Percentiles rank a stretch among this genome's conserved stretches.
These are phyloP conservation scores for Raddia guianensis DNA, from an alignment of 176 grass and related monocot species.

Conservation along the genomic window DNA sequence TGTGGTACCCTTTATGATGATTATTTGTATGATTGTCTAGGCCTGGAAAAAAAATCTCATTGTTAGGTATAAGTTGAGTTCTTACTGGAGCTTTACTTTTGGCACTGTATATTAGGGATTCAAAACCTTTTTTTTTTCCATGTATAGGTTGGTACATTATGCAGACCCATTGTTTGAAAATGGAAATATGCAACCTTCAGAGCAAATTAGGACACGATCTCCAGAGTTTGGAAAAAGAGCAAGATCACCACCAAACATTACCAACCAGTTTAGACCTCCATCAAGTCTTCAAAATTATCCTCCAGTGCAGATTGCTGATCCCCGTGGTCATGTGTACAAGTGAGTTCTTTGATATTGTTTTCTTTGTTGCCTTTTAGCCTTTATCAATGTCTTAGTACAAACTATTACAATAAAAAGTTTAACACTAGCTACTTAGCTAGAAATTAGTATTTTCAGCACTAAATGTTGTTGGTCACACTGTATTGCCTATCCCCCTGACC, in stretches of 20 bases:
- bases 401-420: conserved; percentile 16
- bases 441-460: conserved; percentile 12
- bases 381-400: not conserved
- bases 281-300: conserved; percentile 38
- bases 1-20: not conserved
- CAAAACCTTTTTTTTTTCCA: conserved; percentile 29
- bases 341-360: conserved; percentile 35
- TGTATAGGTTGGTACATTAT: conserved; percentile 55
- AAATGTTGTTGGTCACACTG: conserved; percentile 9
- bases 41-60: conserved; percentile 8
- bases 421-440: conserved; percentile 19
- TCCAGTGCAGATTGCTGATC: conserved; percentile 27
- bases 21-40: not conserved
- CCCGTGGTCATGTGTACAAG: conserved; percentile 44
- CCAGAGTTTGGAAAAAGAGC: conserved; percentile 41
- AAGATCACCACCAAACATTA: conserved; percentile 38
- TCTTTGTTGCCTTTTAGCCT: conserved; percentile 22
- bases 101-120: conserved; percentile 20
- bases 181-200: conserved; percentile 35
- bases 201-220: conserved; percentile 33
- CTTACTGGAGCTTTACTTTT: conserved; percentile 9
- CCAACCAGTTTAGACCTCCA: conserved; percentile 44
- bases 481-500: conserved; percentile 1
- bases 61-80: not conserved
- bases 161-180: conserved; percentile 56